Evolutionary conservation across 192 early-diverging fungal genomes (phyloP).

Genomic region (Linnemannia elongata): DNA sequence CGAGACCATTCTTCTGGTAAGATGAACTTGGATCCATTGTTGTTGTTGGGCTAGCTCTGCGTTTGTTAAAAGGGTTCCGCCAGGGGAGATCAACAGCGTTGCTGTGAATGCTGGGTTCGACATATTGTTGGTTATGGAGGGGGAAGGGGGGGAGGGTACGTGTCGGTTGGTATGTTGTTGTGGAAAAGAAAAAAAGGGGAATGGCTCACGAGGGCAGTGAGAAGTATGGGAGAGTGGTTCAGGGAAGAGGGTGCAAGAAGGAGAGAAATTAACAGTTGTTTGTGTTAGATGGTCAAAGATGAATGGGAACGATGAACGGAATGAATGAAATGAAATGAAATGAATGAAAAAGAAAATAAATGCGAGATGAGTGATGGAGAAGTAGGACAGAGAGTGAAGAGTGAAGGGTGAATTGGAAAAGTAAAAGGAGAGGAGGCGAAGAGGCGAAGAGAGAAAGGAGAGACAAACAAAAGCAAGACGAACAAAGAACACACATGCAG

Average conservation of each 20-base stretch:
- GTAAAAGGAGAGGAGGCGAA: background rate
- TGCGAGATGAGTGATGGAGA: background rate
- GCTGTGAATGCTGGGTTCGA: background rate
- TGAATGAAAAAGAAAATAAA: background rate
- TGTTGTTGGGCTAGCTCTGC: conserved; percentile 19
- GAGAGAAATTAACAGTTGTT: background rate
- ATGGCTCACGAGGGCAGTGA: background rate
- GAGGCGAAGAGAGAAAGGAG: background rate
- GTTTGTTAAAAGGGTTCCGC: background rate
- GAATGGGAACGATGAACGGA: background rate
- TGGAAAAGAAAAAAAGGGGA: conserved; percentile 1
- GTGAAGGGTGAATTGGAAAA: background rate
- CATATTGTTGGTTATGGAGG: background rate
- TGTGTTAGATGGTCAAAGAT: background rate
- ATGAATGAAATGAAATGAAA: background rate
- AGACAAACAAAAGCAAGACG: too few species aligned
- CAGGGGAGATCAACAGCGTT: background rate
- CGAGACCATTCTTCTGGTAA: background rate
- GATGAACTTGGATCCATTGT: conserved; percentile 13
- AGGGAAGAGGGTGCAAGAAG: background rate
- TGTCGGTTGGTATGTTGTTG: background rate
- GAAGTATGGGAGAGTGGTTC: background rate
- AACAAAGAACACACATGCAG: too few species aligned
- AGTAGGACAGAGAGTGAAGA: background rate
- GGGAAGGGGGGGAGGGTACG: background rate